Evolutionary conservation across 208 protist species (phyloP).

Genomic region (Trypanosoma melophagium): DNA sequence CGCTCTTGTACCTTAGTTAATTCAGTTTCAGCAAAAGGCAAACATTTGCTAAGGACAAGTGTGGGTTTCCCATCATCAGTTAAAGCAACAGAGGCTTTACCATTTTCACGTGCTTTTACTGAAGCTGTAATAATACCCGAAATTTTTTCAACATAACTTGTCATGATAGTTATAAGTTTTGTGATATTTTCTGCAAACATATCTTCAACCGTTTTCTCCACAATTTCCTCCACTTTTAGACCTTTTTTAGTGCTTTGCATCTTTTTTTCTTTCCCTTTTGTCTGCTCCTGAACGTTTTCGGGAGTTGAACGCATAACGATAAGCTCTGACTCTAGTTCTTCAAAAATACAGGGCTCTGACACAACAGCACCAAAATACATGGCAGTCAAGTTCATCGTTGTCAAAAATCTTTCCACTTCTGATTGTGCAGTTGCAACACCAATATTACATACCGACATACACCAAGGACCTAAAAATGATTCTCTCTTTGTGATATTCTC

Average conservation of each 20-base stretch:
- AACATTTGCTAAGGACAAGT: slow-evolving; percentile 35
- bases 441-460: slow-evolving; percentile 55
- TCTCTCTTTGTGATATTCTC: slow-evolving; percentile 54
- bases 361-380: slow-evolving; percentile 68
- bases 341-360: slow-evolving; percentile 58
- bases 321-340: slow-evolving; percentile 61
- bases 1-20: slow-evolving; percentile 36
- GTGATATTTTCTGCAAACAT: slow-evolving; percentile 50
- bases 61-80: slow-evolving; percentile 29
- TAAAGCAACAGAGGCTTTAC: slow-evolving; percentile 22
- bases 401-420: slow-evolving; percentile 70
- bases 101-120: slow-evolving; percentile 38
- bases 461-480: slow-evolving; percentile 64
- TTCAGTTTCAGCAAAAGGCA: slow-evolving; percentile 33
- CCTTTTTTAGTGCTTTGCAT: slow-evolving; percentile 35
- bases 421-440: slow-evolving; percentile 51
- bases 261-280: slow-evolving; percentile 54
- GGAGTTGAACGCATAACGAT: slow-evolving; percentile 23
- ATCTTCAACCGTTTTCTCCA: slow-evolving; percentile 54
- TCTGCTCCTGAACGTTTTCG: slow-evolving; percentile 22
- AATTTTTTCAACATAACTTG: slow-evolving; percentile 47
- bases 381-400: slow-evolving; percentile 54
- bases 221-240: slow-evolving; percentile 40
- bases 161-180: slow-evolving; percentile 33
- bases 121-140: slow-evolving; percentile 31